Evolutionary conservation across 352 stramenopile species (phyloP), one percentile per base, ranked within the genome.

Genomic region (Saprolegnia parasitica): DNA sequence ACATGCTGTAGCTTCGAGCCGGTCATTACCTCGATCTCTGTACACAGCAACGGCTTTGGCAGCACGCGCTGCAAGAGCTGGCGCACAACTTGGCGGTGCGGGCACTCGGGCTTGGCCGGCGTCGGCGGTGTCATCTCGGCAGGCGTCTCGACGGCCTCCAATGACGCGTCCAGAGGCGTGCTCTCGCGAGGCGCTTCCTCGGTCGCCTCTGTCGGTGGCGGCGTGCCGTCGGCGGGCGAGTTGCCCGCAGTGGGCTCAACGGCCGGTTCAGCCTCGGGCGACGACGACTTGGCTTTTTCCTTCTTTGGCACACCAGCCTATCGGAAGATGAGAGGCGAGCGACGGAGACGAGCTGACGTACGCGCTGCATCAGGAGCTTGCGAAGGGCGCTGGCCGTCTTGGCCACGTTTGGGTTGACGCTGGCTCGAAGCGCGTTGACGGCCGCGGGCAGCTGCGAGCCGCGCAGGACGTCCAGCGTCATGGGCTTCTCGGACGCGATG

Each of bases 401-500:
- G 0, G 80, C 80, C 0, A 94, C 81, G 0, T 84, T 91, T 4
- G 83, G 81, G 56, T 81, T 92, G 24, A 72, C 73, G 45, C 76
- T 91, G 76, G 91, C 90, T 32, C 86, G 81, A 56, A 94, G 55
- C 2, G 70, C 49, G 4, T 83, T 80, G 64, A 94, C 86, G 61
- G 91, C 81, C 18, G 78, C 72, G n/a, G 83, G 83, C 24, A 92
- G 67, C 37, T 84, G 80, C 2, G 86, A 93, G 13, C 78, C 73
- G 56, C 91, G 81, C 20, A 90, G 78, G 24, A 91, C 83, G 5
- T 83, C 87, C 10, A 82, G 79, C 61, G 83, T 87, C 64, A 94
- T 81, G 35, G 77, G 65, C 50, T 84, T 87, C 56, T 90, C 85
- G 20, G 39, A 39, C 23, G 86, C 78, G 60, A 94, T 89, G 10